A percentile compares a stretch with the other conserved stretches of the same genome.
phyloP scores from a whole-genome alignment of 352 stramenopile species.

The Globisporangium barbulae region DNA sequence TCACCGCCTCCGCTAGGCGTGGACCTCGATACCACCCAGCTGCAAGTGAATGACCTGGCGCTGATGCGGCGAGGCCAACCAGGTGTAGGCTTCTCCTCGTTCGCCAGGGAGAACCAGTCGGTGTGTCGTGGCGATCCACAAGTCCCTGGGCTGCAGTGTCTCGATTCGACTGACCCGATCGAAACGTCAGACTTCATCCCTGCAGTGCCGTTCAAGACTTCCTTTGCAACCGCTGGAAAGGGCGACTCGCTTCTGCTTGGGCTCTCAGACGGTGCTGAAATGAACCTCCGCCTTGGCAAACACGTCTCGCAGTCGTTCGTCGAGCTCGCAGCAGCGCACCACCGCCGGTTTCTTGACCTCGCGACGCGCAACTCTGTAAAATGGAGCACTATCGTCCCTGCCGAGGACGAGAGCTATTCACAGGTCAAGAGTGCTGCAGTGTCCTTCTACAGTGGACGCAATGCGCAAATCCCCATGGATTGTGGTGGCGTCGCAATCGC shows the following conservation, averaged over 20 bases:
- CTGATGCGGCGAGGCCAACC: background rate
- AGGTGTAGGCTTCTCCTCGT: background rate
- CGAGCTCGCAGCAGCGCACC: background rate
- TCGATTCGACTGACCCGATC: constrained; percentile 1
- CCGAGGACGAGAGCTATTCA: background rate
- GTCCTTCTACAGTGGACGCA: constrained; percentile 1
- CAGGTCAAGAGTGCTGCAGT: background rate
- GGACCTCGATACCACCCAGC: background rate
- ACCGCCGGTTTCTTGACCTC: constrained; percentile 2
- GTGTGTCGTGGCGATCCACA: background rate
- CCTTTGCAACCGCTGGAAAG: background rate
- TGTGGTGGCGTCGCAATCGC: background rate
- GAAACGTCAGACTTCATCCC: background rate
- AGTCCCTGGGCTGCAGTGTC: background rate
- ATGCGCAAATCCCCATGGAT: background rate
- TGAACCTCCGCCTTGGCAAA: background rate
- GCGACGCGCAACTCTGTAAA: background rate
- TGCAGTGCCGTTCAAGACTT: background rate
- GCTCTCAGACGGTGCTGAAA: background rate
- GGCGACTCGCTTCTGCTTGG: background rate
- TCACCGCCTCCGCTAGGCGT: background rate
- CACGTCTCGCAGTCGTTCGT: background rate
- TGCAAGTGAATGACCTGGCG: background rate
- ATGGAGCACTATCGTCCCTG: background rate
- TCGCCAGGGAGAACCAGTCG: background rate